These are phyloP conservation scores for Ceratobasidium theobromae DNA, from an alignment of 1,284 basidiomycete genomes.

Conservation along the genomic window DNA sequence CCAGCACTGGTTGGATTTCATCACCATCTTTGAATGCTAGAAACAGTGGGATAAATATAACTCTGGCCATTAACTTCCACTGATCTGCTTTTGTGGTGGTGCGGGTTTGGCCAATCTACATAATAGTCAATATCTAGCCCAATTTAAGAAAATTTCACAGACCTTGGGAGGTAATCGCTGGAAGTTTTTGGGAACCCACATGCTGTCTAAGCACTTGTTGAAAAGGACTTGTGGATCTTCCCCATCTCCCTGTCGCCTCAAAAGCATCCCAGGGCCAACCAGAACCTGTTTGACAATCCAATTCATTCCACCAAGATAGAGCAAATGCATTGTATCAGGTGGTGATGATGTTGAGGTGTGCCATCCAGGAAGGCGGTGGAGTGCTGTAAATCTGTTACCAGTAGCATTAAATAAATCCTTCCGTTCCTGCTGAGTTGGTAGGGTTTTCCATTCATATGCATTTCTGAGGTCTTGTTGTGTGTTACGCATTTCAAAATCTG, in stretches of 20 bases:
- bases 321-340: constrained; percentile 22
- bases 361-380: constrained; percentile 16
- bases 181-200: constrained; percentile 19
- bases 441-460: constrained; percentile 4
- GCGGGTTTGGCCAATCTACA: constrained; percentile 16
- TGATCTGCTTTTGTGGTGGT: constrained; percentile 8
- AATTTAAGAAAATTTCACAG: neutral
- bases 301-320: constrained; percentile 22
- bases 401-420: neutral
- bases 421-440: neutral
- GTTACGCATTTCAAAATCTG: neutral
- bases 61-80: neutral
- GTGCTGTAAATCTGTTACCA: constrained; percentile 11
- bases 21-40: constrained; percentile 8
- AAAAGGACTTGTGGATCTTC: neutral
- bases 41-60: constrained; percentile 6
- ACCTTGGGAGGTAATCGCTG: constrained; percentile 18
- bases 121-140: too few species aligned
- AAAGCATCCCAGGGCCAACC: constrained; percentile 6
- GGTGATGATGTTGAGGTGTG: constrained; percentile 9
- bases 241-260: neutral
- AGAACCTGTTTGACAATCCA: constrained; percentile 29
- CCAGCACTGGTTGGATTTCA: neutral
- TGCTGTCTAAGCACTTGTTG: neutral
- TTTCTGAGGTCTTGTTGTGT: constrained; percentile 6